Base-by-base conservation (phyloP, 2,329 filamentous ascomycete species). In the Colletotrichum lini region DNA sequence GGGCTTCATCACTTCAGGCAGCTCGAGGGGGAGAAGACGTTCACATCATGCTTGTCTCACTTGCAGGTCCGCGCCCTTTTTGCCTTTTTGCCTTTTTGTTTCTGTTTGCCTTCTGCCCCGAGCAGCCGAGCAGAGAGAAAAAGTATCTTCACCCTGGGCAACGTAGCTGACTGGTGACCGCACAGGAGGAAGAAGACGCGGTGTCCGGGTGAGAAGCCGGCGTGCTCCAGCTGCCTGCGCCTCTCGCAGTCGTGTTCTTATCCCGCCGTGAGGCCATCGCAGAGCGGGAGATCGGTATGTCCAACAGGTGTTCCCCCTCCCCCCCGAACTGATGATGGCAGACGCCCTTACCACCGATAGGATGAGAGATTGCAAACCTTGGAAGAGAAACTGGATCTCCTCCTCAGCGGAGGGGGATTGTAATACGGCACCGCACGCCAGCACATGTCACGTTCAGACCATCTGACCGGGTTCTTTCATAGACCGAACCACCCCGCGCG, bases 301-400 rank as follows among this genome's bases (percentile, higher is more conserved):
- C 66, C 62, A 38, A 52, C 54, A 13, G 26, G 4, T 12, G 16
- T 26, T 18, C 7, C 21, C n/a, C n/a, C n/a, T 12, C 8, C 8
- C 8, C 8, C 26, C 13, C 62, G 52, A 30, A 13, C 26, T 8
- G 18, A 23, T 40, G 52, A 53, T 42, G 42, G 13, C 16, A 44
- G 45, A 38, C 10, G 13, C 52, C 30, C 65, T 72, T 30, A 65
- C 47, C 63, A 12, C 38, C 6, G 63, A 60, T 47, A 87, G 85
- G 84, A 85, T 73, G 85, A 87, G 75, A 81, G 85, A 73, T 78
- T 87, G n/a, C 84, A 84, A 16, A 83, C 84, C 61, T 74, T 87
- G 50, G 85, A 87, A 78, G 85, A 87, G 77, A 87, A 87, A 75
- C 81, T 87, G 57, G 85, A 87, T 77, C 82, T 84, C 69, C 79